Percentiles rank a stretch among this genome's conserved stretches.
These are phyloP conservation scores for Pseudisothecium myosuroides DNA, from an alignment of 225 moss, liverwort and hornwort species.

Conservation along the genomic window DNA sequence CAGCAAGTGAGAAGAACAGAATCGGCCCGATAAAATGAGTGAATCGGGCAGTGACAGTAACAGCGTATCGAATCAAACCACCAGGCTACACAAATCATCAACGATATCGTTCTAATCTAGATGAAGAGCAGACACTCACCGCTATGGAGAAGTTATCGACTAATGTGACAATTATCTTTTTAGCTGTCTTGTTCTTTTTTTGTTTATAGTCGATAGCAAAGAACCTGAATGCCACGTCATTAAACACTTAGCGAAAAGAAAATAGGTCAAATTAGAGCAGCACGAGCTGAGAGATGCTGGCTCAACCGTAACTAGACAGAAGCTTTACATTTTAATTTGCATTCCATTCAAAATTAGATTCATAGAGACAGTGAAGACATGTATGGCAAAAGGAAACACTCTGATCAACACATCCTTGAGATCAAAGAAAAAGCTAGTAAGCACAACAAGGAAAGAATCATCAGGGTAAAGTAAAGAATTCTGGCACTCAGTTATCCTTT, in stretches of 20 bases:
- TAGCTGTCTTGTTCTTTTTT: slow-evolving; percentile 1
- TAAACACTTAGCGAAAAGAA: neutral
- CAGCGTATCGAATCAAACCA: neutral
- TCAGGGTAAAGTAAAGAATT: neutral
- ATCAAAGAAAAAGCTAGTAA: neutral
- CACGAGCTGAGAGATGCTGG: neutral
- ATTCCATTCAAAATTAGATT: neutral
- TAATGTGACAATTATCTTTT: slow-evolving; percentile 6
- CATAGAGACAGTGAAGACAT: neutral
- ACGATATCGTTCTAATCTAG: neutral
- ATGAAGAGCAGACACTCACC: slow-evolving; percentile 20
- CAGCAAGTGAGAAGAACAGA: neutral
- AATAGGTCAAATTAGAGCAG: neutral
- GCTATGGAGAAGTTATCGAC: slow-evolving; percentile 66
- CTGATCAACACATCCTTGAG: neutral
- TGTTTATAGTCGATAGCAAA: slow-evolving; percentile 42
- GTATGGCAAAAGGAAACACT: neutral
- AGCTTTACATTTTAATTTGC: neutral
- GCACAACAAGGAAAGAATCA: neutral
- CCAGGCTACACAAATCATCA: neutral
- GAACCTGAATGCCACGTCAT: slow-evolving; percentile 24
- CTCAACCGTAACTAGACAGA: neutral
- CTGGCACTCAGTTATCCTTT: neutral
- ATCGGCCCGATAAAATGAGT: neutral
- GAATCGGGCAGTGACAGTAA: neutral